These are phyloP conservation scores for Arthrobotrys megalospora DNA, from an alignment of 2,329 filamentous ascomycete genomes.

Conservation along the genomic window DNA sequence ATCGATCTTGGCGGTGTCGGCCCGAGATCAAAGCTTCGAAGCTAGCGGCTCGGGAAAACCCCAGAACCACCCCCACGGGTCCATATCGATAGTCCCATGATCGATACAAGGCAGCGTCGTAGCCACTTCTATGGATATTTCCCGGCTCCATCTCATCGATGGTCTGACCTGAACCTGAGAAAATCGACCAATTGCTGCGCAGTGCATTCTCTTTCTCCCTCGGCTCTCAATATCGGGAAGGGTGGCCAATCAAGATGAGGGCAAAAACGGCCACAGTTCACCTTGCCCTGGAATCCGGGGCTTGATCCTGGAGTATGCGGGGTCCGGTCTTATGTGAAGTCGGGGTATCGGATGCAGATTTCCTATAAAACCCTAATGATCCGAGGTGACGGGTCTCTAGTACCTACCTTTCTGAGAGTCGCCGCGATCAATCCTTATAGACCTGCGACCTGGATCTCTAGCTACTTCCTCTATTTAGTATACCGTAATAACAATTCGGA, in stretches of 20 bases:
- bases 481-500: too few relatives aligned
- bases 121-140: conserved; percentile 29
- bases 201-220: background rate
- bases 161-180: conserved; percentile 20
- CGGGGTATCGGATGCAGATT: conserved; percentile 28
- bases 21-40: conserved; percentile 23
- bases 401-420: conserved; percentile 12
- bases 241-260: conserved; percentile 18
- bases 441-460: background rate
- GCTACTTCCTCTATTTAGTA: background rate
- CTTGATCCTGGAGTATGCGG: conserved; percentile 30
- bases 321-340: conserved; percentile 10
- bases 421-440: background rate
- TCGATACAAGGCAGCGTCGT: background rate
- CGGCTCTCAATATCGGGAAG: conserved; percentile 39
- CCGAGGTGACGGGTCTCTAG: background rate
- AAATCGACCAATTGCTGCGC: background rate
- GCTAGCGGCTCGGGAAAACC: conserved; percentile 40
- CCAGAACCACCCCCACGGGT: conserved; percentile 21
- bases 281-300: conserved; percentile 12
- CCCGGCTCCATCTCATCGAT: conserved; percentile 7
- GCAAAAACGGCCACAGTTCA: conserved; percentile 1
- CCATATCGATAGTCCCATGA: background rate
- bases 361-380: conserved; percentile 22
- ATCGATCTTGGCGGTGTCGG: conserved; percentile 32